phyloP scores from a whole-genome alignment of 78 protist species.

The Polysphondylium violaceum region DNA sequence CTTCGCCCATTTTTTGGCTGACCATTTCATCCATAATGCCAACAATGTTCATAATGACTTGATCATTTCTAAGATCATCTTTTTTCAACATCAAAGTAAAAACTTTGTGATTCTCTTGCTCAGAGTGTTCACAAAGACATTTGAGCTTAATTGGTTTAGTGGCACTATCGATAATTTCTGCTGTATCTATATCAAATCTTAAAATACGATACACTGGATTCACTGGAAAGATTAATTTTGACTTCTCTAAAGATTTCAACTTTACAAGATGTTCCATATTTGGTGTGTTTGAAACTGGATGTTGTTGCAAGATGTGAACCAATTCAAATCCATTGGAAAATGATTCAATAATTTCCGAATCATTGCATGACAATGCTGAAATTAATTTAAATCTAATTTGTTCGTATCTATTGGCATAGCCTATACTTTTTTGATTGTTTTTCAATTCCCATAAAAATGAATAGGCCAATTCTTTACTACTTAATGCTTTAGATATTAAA shows the following conservation, averaged over 20 bases:
- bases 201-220: slow-evolving; percentile 29
- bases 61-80: slow-evolving; percentile 55
- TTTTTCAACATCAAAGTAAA: slow-evolving; percentile 66
- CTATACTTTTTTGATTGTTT: slow-evolving; percentile 19
- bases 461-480: slow-evolving; percentile 10
- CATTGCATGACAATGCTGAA: neutral
- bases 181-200: neutral
- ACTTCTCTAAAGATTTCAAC: neutral
- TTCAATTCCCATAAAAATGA: slow-evolving; percentile 61
- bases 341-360: neutral
- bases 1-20: slow-evolving; percentile 21
- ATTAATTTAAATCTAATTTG: slow-evolving; percentile 16
- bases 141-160: slow-evolving; percentile 33
- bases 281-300: neutral
- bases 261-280: neutral
- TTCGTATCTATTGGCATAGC: slow-evolving; percentile 32
- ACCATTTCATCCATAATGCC: slow-evolving; percentile 87
- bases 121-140: neutral
- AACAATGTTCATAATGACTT: slow-evolving; percentile 91
- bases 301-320: slow-evolving; percentile 15
- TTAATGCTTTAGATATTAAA: slow-evolving; percentile 8
- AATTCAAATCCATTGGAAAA: slow-evolving; percentile 15
- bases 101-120: neutral
- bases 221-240: slow-evolving; percentile 4
- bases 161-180: slow-evolving; percentile 8